A percentile compares a stretch with the other conserved stretches of the same genome.
Evolutionary conservation across 2,329 filamentous ascomycete species (phyloP).

Genomic region (Epichloe elymi): DNA sequence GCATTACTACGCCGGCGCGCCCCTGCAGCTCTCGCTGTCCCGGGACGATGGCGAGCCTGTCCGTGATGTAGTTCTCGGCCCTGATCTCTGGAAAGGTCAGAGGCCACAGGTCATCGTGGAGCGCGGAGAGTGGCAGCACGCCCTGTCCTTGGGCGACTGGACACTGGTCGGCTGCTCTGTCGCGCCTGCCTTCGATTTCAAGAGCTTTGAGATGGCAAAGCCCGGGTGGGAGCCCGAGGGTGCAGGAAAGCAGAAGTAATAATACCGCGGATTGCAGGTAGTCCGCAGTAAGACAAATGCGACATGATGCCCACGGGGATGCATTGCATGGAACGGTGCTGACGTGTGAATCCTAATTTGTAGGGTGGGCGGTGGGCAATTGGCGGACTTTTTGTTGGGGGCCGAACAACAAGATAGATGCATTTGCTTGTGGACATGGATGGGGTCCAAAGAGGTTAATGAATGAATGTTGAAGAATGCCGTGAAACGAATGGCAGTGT

Average conservation of each 20-base stretch:
- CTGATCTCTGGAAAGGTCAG: constrained; percentile 28
- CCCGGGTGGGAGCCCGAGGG: constrained; percentile 18
- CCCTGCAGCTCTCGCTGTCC: constrained; percentile 31
- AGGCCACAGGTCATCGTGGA: constrained; percentile 29
- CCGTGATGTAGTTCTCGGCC: constrained; percentile 24
- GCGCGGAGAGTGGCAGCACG: constrained; percentile 32
- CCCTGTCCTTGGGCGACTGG: constrained; percentile 31
- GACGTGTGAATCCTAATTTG: background rate
- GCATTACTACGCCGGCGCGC: constrained; percentile 41
- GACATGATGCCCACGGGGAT: background rate
- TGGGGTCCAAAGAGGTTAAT: too few relatives aligned
- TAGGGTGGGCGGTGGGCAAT: too few relatives aligned
- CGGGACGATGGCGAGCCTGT: constrained; percentile 27
- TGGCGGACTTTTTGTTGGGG: too few relatives aligned
- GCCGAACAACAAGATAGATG: too few relatives aligned
- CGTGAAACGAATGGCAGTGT: too few relatives aligned
- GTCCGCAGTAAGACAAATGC: background rate
- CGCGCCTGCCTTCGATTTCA: constrained; percentile 16
- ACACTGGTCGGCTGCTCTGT: constrained; percentile 30
- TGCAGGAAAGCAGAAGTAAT: background rate
- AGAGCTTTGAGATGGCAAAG: constrained; percentile 18
- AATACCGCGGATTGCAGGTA: background rate
- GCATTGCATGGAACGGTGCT: background rate
- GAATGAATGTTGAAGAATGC: too few relatives aligned
- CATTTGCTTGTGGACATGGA: too few relatives aligned